A percentile compares a stretch with the other conserved stretches of the same genome.
phyloP scores from a whole-genome alignment of 1,284 basidiomycete genomes.

The Mycena sp. region DNA sequence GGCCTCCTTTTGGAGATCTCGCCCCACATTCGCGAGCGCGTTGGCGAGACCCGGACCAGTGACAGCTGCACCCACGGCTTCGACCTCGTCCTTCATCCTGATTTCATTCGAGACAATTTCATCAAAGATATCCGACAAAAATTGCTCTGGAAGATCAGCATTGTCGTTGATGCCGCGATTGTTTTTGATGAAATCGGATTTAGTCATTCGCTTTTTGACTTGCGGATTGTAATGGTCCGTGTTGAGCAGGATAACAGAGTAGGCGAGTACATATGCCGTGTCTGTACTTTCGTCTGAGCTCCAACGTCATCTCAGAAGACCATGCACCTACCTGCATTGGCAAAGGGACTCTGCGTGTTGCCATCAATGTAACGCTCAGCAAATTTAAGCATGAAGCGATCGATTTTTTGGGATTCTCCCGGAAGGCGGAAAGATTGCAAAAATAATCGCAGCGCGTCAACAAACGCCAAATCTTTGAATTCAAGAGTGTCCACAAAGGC shows the following conservation, averaged over 20 bases:
- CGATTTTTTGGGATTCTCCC: constrained; percentile 97
- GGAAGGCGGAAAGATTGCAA: constrained; percentile 95
- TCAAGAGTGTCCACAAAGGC: constrained; percentile 94
- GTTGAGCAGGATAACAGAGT: constrained; percentile 94
- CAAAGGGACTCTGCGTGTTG: constrained; percentile 85
- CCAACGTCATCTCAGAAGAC: neutral
- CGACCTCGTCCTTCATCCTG: constrained; percentile 96
- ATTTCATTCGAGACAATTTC: constrained; percentile 94
- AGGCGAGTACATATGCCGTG: constrained; percentile 92
- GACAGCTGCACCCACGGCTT: constrained; percentile 59
- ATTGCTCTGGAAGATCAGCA: constrained; percentile 86
- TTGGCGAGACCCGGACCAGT: constrained; percentile 80
- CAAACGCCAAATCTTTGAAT: constrained; percentile 83
- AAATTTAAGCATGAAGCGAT: constrained; percentile 99
- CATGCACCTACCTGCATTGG: constrained; percentile 73
- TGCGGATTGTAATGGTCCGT: constrained; percentile 96
- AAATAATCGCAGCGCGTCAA: constrained; percentile 88
- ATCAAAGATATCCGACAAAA: constrained; percentile 83
- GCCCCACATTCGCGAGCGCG: constrained; percentile 87
- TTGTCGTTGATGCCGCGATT: constrained; percentile 96
- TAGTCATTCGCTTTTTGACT: constrained; percentile 93
- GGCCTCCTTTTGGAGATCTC: constrained; percentile 93
- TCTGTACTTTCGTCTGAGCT: constrained; percentile 56
- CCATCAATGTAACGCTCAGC: constrained; percentile 93
- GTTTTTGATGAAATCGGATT: constrained; percentile 89